A percentile compares a stretch with the other conserved stretches of the same genome.
Evolutionary conservation across 2,329 filamentous ascomycete species (phyloP).

Genomic region (Neonectria magnoliae): DNA sequence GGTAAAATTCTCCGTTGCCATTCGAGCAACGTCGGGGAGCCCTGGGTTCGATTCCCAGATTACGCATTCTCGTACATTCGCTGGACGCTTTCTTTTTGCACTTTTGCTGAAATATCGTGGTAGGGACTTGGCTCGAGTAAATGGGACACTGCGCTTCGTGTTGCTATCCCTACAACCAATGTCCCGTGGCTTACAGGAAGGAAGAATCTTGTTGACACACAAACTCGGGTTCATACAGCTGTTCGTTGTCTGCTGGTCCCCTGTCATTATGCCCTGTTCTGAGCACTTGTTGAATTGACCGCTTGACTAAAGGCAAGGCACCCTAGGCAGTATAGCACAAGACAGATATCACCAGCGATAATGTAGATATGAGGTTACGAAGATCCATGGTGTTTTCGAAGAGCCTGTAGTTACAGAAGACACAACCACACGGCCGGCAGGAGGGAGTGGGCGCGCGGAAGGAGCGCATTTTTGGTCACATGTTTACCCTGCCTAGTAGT

Average conservation of each 20-base stretch:
- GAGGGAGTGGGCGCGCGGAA: not conserved
- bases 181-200: not conserved
- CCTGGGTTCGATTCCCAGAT: constrained; percentile 10
- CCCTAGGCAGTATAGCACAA: not conserved
- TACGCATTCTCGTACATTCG: not conserved
- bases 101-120: too few relatives aligned
- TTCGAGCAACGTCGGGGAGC: constrained; percentile 6
- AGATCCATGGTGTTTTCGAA: not conserved
- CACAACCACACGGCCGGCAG: not conserved
- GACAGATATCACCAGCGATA: not conserved
- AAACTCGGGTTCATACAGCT: not conserved
- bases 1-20: constrained; percentile 10
- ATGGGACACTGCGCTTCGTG: not conserved
- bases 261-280: too few relatives aligned
- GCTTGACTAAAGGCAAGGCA: too few relatives aligned
- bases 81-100: not conserved
- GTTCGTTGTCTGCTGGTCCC: too few relatives aligned
- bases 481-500: not conserved
- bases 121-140: not conserved
- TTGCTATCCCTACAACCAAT: not conserved
- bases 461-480: not conserved
- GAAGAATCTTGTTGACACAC: not conserved
- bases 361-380: not conserved
- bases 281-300: too few relatives aligned
- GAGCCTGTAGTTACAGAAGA: not conserved